These are phyloP conservation scores for Pichia sorboxylosa DNA, from an alignment of 1,139 yeast species.

Conservation along the genomic window DNA sequence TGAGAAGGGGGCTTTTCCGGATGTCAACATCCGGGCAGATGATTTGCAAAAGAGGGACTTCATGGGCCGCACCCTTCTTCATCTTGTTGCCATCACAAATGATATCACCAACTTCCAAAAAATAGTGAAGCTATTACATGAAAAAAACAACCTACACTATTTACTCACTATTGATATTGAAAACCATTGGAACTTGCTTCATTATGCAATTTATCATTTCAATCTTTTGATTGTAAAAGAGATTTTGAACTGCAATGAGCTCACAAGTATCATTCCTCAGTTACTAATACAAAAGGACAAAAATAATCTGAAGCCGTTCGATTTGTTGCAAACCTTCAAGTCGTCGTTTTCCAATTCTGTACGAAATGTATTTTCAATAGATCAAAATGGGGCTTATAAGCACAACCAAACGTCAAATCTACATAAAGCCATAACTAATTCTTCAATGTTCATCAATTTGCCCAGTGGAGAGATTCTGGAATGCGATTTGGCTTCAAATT, in stretches of 20 bases:
- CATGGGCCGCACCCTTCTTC: conserved; percentile 64
- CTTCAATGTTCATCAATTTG: conserved; percentile 4
- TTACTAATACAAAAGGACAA: conserved; percentile 53
- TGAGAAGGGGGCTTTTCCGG: conserved; percentile 14
- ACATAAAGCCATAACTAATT: neutral
- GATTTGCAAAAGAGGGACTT: conserved; percentile 48
- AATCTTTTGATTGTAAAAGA: conserved; percentile 45
- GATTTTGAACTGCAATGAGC: conserved; percentile 26
- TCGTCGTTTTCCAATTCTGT: conserved; percentile 3
- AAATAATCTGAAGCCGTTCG: conserved; percentile 53
- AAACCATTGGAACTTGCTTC: conserved; percentile 77
- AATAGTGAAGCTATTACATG: conserved; percentile 34
- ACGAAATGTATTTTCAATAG: conserved; percentile 2
- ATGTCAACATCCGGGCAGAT: conserved; percentile 12
- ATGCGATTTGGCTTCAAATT: neutral
- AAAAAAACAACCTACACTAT: conserved; percentile 26
- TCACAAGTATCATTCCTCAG: conserved; percentile 24
- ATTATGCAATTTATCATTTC: conserved; percentile 52
- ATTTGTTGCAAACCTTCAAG: conserved; percentile 28
- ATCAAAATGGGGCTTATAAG: conserved; percentile 5
- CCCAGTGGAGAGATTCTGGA: conserved; percentile 7
- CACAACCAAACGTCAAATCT: neutral
- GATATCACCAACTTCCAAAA: conserved; percentile 34
- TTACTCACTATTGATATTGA: conserved; percentile 49
- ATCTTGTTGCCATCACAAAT: conserved; percentile 43